Base-by-base conservation (phyloP, 2,329 filamentous ascomycete genomes). In the Colletotrichum sp. region DNA sequence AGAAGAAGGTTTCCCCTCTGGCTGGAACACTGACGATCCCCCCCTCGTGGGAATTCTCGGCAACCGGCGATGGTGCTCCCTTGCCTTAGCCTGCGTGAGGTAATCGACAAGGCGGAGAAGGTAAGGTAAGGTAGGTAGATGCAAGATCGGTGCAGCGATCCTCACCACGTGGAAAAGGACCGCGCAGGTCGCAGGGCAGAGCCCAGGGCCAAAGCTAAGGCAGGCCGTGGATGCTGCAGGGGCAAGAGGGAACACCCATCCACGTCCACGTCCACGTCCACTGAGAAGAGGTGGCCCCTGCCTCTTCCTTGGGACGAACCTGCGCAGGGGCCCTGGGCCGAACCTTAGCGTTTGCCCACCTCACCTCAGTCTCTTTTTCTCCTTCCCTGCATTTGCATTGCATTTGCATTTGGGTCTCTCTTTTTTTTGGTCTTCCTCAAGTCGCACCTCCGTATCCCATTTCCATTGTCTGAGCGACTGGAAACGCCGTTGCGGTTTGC, bases 91-190 rank as follows among this genome's bases (percentile, higher is more conserved):
- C 39, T 21, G 9, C 24, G 65, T 39, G 28, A 57, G 39, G 39
- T 28, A 44, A 21, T 32, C 39, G n/a, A 39, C 7, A 52, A 62
- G 71, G 72, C 39, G 30, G 72, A 72, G 73, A 32, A 15, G 26
- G 28, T 44, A 44, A n/a, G n/a, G n/a, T n/a, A n/a, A n/a, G n/a
- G n/a, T n/a, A 44, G 36, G 8, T 12, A 21, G 44, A 52, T 21
- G 44, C 44, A 52, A 52, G 44, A 52, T 52, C 44, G 44, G n/a
- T 52, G 44, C 44, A 52, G 44, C 44, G 44, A 52, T 21, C 26
- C 26, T 21, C 70, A 52, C 63, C 73, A 76, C 69, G 73, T 73
- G 73, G 73, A 8, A 49, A 24, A 44, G 15, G 21, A 34, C 32
- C 32, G 30, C 15, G 18, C 30, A 36, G 26, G 65, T 55, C 16